Conservation (phyloP, 2,329 filamentous ascomycete genomes). For the Cyclaneusma minus region DNA sequence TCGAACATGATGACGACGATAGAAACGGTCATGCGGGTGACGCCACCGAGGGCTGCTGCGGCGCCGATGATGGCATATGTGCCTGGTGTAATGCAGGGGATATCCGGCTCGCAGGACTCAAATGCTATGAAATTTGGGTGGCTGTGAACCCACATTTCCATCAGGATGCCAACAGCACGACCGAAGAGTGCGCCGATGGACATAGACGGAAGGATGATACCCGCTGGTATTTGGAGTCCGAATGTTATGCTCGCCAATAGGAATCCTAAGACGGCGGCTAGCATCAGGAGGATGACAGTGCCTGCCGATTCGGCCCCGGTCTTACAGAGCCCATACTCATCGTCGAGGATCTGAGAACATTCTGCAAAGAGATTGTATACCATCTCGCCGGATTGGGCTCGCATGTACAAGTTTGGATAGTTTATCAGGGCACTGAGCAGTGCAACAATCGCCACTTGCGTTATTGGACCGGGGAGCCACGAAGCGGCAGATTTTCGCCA, state of each 20-base stretch:
- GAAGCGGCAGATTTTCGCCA: conserved; percentile 53
- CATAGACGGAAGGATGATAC: conserved; percentile 92
- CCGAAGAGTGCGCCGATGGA: conserved; percentile 86
- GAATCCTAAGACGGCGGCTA: conserved; percentile 73
- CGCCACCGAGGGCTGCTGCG: conserved; percentile 82
- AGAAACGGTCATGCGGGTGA: conserved; percentile 91
- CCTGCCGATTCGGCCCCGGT: conserved; percentile 68
- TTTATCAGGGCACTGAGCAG: conserved; percentile 77
- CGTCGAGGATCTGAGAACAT: conserved; percentile 67
- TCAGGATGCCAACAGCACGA: conserved; percentile 73
- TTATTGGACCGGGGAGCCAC: conserved; percentile 56
- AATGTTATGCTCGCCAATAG: conserved; percentile 79
- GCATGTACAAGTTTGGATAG: conserved; percentile 93
- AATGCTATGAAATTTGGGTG: conserved; percentile 70
- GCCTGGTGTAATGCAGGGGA: conserved; percentile 79
- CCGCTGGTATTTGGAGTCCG: conserved; percentile 83
- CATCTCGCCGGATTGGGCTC: conserved; percentile 78
- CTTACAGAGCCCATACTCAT: conserved; percentile 82
- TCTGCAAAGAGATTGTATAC: conserved; percentile 87
- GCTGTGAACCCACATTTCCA: conserved; percentile 74
- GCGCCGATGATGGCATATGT: conserved; percentile 96
- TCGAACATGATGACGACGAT: conserved; percentile 99
- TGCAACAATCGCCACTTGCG: conserved; percentile 68
- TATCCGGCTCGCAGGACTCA: conserved; percentile 65
- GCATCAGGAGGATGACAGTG: conserved; percentile 67